phyloP scores from a whole-genome alignment of 176 grass and related monocot species.

The Oryza punctata region DNA sequence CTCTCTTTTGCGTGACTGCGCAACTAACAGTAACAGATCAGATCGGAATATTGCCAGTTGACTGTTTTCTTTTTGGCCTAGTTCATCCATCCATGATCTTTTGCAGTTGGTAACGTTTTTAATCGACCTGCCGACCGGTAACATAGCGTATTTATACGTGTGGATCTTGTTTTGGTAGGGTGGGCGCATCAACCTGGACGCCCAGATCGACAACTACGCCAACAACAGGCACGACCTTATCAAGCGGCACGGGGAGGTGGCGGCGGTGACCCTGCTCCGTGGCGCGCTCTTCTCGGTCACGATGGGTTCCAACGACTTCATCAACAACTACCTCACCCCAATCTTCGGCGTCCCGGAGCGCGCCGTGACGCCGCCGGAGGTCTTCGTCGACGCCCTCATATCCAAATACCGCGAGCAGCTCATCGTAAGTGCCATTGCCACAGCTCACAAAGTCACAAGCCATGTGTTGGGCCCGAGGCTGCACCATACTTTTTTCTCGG shows the following conservation, averaged over 20 bases:
- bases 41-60: neutral
- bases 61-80: neutral
- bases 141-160: neutral
- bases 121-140: neutral
- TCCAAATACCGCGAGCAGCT: slow-evolving; percentile 67
- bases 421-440: slow-evolving; percentile 35
- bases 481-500: too few species aligned
- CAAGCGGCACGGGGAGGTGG: slow-evolving; percentile 45
- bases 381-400: slow-evolving; percentile 58
- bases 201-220: slow-evolving; percentile 77
- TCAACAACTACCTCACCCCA: slow-evolving; percentile 90
- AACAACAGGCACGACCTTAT: slow-evolving; percentile 68
- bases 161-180: slow-evolving; percentile 37
- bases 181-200: slow-evolving; percentile 72
- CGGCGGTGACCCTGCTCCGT: slow-evolving; percentile 50
- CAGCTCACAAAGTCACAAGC: slow-evolving; percentile 61
- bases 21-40: neutral
- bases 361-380: slow-evolving; percentile 45
- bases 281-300: slow-evolving; percentile 65
- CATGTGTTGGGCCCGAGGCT: neutral
- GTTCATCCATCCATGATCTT: slow-evolving; percentile 2
- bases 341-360: slow-evolving; percentile 54
- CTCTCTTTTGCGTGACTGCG: slow-evolving; percentile 1
- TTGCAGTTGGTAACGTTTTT: neutral
- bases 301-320: slow-evolving; percentile 87